Evolutionary conservation across 2,329 filamentous ascomycete genomes (phyloP).

Genomic region (Leptosphaerulina australis): DNA sequence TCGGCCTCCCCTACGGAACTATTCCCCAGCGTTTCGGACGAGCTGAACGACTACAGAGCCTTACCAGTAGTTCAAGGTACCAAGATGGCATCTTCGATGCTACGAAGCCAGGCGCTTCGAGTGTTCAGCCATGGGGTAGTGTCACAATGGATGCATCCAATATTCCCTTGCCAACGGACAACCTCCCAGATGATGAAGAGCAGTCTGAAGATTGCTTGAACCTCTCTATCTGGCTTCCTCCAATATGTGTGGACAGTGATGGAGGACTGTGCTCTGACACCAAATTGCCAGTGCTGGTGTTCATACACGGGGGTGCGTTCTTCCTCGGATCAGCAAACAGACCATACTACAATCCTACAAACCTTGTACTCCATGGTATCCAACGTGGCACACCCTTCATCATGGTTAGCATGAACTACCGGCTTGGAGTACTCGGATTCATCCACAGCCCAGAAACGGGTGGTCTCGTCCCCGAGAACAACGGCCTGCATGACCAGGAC

Average conservation of each 20-base stretch:
- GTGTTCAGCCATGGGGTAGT: slow-evolving; percentile 24
- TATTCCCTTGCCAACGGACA: slow-evolving; percentile 22
- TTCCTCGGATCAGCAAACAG: slow-evolving; percentile 57
- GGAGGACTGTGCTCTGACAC: slow-evolving; percentile 12
- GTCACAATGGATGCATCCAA: slow-evolving; percentile 26
- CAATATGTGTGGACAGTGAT: slow-evolving; percentile 52
- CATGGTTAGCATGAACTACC: slow-evolving; percentile 28
- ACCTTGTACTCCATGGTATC: slow-evolving; percentile 16
- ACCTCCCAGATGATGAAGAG: slow-evolving; percentile 24
- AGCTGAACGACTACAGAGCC: slow-evolving; percentile 9
- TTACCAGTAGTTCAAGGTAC: background rate
- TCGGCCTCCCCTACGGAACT: slow-evolving; percentile 22
- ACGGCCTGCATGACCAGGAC: slow-evolving; percentile 41
- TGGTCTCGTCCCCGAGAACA: slow-evolving; percentile 31
- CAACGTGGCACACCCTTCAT: slow-evolving; percentile 13
- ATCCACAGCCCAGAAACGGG: slow-evolving; percentile 54
- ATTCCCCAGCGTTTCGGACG: slow-evolving; percentile 22
- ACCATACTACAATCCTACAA: slow-evolving; percentile 56
- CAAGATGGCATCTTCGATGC: slow-evolving; percentile 19
- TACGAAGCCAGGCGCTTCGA: slow-evolving; percentile 20
- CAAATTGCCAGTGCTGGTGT: slow-evolving; percentile 57
- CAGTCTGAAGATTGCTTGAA: slow-evolving; percentile 54
- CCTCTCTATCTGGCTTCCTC: slow-evolving; percentile 35
- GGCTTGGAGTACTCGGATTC: slow-evolving; percentile 35
- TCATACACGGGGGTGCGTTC: slow-evolving; percentile 60